Evolutionary conservation across 2,329 filamentous ascomycete genomes (phyloP), one percentile per base, ranked within the genome.

Genomic region (Ambrosiella beaveri): DNA sequence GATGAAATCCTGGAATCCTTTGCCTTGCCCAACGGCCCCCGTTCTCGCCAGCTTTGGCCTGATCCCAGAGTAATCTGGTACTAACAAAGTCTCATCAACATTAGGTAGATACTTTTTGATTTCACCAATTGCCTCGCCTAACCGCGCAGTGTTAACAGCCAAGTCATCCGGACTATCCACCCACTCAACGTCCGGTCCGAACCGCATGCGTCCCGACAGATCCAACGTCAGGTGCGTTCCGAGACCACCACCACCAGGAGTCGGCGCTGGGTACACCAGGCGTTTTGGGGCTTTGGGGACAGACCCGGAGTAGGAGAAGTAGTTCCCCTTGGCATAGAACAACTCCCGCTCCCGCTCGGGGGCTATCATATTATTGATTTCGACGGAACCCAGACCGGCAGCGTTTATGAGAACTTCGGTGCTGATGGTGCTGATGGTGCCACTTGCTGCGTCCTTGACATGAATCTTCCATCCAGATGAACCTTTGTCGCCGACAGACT

Each of bases 161-260:
- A 95, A 74, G 65, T 95, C 81, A 7, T 71, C 70, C 0, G 88
- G 81, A 1, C 75, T 72, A 54, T 84, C 78, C 0, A 95, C 84
- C 93, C 93, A 97, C 68, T 97, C 88, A 12, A 96, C 86, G 66
- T 98, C 93, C 0, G 93, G 93, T 0, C 93, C 93, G 69, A 98
- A 98, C 41, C 88, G 84, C 49, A 97, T 77, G 0, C 87, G 80
- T 0, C 91, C 90, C 0, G 75, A 78, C 71, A 97, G 77, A 68
- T 98, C 93, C 59, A 97, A 78, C 0, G 93, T 98, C 15, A 98
- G 74, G 69, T 98, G 93, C 0, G 93, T 97, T 53, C 93, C 93
- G 0, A 98, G 73, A 0, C 93, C 91, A 56, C 81, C 90, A 19
- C 84, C 79, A 1, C 90, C 90, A 0, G 89, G 85, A 7, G 86